Evolutionary conservation across 441 rosid genomes (phyloP).

Genomic region (Arabidopsis hybrid): DNA sequence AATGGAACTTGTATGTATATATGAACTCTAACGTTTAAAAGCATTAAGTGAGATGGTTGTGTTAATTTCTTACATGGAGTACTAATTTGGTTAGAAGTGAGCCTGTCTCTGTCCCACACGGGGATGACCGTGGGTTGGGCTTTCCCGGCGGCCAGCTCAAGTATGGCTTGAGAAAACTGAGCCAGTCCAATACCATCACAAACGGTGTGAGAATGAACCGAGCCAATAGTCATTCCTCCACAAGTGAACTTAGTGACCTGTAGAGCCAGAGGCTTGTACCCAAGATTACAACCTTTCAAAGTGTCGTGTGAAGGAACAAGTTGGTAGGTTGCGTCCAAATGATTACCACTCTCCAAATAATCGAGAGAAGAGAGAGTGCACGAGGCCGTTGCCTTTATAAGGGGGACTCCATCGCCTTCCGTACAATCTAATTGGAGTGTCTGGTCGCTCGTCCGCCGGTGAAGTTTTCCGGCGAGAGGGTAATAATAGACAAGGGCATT

Average conservation of each 20-base stretch:
- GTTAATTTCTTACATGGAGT: too few relatives aligned
- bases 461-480: slow-evolving; percentile 33
- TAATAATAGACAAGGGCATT: slow-evolving; percentile 26
- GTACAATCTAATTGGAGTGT: slow-evolving; percentile 15
- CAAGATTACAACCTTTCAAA: slow-evolving; percentile 30
- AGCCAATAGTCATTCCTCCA: slow-evolving; percentile 62
- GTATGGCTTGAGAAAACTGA: slow-evolving; percentile 51
- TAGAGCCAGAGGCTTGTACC: slow-evolving; percentile 50
- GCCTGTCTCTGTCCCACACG: slow-evolving; percentile 57
- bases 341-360: slow-evolving; percentile 34
- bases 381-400: slow-evolving; percentile 20
- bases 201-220: slow-evolving; percentile 54
- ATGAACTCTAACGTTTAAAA: too few relatives aligned
- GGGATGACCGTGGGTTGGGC: slow-evolving; percentile 52
- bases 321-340: slow-evolving; percentile 31
- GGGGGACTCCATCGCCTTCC: slow-evolving; percentile 39
- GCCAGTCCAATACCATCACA: slow-evolving; percentile 58
- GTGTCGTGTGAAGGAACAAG: slow-evolving; percentile 45
- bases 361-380: slow-evolving; percentile 34
- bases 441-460: slow-evolving; percentile 7
- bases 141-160: slow-evolving; percentile 56
- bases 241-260: slow-evolving; percentile 59
- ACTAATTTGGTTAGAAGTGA: slow-evolving; percentile 2
- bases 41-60: too few relatives aligned
- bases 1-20: too few relatives aligned